A percentile compares a stretch with the other conserved stretches of the same genome.
Evolutionary conservation across 2,329 filamentous ascomycete species (phyloP).

Genomic region (Metarhizium robertsii): DNA sequence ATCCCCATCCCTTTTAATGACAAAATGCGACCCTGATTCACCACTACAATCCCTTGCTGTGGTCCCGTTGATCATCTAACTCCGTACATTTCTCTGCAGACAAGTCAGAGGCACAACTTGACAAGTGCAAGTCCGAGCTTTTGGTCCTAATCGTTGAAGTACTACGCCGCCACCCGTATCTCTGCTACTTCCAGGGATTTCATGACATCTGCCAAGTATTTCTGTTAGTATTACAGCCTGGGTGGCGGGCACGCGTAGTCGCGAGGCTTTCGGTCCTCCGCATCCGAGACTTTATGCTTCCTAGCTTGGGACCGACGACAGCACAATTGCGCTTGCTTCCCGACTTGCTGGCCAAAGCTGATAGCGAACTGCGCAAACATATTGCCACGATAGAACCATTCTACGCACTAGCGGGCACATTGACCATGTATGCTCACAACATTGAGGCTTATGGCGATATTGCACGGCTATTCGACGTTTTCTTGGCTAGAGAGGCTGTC

Average conservation of each 20-base stretch:
- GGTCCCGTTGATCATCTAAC: neutral
- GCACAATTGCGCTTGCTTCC: slow-evolving; percentile 83
- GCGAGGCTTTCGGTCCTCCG: slow-evolving; percentile 79
- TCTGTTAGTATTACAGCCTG: slow-evolving; percentile 67
- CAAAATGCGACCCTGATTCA: neutral
- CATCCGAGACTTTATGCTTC: slow-evolving; percentile 97
- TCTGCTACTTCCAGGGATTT: slow-evolving; percentile 97
- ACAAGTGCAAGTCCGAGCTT: slow-evolving; percentile 63
- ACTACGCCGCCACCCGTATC: slow-evolving; percentile 68
- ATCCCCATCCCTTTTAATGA: neutral
- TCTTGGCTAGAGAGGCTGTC: slow-evolving; percentile 78
- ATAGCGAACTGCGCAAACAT: slow-evolving; percentile 63
- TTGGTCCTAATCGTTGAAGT: slow-evolving; percentile 72
- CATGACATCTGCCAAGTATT: slow-evolving; percentile 98
- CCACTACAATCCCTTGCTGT: neutral
- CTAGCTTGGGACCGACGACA: slow-evolving; percentile 70
- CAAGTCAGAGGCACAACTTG: slow-evolving; percentile 59
- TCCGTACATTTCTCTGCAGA: slow-evolving; percentile 32
- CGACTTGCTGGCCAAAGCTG: slow-evolving; percentile 63
- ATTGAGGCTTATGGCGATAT: slow-evolving; percentile 86
- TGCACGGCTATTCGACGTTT: slow-evolving; percentile 81
- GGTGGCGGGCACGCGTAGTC: slow-evolving; percentile 52
- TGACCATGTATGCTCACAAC: slow-evolving; percentile 96
- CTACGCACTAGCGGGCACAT: slow-evolving; percentile 84
- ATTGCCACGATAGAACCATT: slow-evolving; percentile 75